Base-by-base conservation (phyloP, 1,139 yeast genomes). In the Geotrichum restrictum region DNA sequence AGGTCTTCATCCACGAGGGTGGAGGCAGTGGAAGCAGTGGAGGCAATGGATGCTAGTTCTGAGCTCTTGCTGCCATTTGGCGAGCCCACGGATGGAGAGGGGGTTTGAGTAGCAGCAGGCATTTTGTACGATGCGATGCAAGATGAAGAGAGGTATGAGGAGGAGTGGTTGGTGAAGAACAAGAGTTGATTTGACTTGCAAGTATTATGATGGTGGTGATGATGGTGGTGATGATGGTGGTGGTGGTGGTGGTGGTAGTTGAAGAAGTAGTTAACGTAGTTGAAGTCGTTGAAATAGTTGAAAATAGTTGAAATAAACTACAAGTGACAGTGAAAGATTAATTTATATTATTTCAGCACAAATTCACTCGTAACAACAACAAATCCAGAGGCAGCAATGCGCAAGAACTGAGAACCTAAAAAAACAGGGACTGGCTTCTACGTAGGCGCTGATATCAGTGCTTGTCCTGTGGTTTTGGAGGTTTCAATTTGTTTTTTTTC, bases 41-140 rank as follows among this genome's bases (percentile, higher is more conserved):
- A 31, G 36, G 38, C 36, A 16, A 37, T n/a, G 8, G 45, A 42
- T 4, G 29, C 14, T 2, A 3, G 13, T 13, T 21, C 38, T 3
- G 47, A 31, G 31, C 45, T 43, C 38, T 43, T 43, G 29, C n/a
- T 6, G 31, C 47, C 47, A 21, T n/a, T 24, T 21, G 45, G 44
- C 31, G 13, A 5, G 33, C 24, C 16, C 2, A 33, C 31, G 8
- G 11, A n/a, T n/a, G n/a, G 13, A 22, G 43, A 18, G 27, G 29
- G 5, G n/a, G 43, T 4, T 39, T 18, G n/a, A 29, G 36, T 14
- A 29, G 36, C 36, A 29, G 36, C 16, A n/a, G 45, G 4, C 45
- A 42, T 42, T 11, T 29, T 42, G 6, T 8, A 8, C 8, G 29
- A 24, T 24, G 29, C 5, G 7, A 5, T 5, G 29, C 8, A 8